Conservation (phyloP, 202 grass and related monocot species). For the Eragrostis tef region DNA sequence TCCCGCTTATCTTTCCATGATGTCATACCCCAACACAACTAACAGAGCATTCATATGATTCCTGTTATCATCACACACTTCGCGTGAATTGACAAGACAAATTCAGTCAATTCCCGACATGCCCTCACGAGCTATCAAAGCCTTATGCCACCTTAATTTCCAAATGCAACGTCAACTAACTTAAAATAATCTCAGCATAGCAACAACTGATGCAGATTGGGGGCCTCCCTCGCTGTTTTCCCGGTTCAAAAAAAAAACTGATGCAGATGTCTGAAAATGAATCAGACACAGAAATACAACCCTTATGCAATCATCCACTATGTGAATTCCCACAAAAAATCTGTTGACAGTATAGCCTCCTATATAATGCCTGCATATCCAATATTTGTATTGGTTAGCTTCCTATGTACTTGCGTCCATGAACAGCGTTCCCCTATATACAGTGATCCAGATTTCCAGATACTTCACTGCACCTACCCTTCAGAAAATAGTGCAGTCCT, state of each 20-base stretch:
- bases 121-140: neutral
- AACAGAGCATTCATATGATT: neutral
- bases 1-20: neutral
- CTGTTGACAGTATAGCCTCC: neutral
- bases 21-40: neutral
- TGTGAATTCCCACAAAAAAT: slow-evolving; percentile 22
- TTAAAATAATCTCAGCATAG: slow-evolving; percentile 25
- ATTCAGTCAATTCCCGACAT: slow-evolving; percentile 9
- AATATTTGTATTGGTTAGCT: neutral
- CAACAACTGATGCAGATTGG: too few relatives aligned
- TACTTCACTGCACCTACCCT: neutral
- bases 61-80: neutral
- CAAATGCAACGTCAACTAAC: slow-evolving; percentile 22
- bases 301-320: neutral
- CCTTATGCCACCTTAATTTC: slow-evolving; percentile 4
- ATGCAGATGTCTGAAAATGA: slow-evolving; percentile 5
- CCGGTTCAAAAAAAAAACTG: too few relatives aligned
- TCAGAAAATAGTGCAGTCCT: neutral
- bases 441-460: slow-evolving; percentile 5
- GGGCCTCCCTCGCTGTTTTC: too few relatives aligned
- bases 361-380: slow-evolving; percentile 1
- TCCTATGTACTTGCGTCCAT: neutral
- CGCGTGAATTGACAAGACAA: neutral
- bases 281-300: neutral
- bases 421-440: neutral